phyloP scores from a whole-genome alignment of 2,329 filamentous ascomycete genomes.

The Clarireedia monteithiana region DNA sequence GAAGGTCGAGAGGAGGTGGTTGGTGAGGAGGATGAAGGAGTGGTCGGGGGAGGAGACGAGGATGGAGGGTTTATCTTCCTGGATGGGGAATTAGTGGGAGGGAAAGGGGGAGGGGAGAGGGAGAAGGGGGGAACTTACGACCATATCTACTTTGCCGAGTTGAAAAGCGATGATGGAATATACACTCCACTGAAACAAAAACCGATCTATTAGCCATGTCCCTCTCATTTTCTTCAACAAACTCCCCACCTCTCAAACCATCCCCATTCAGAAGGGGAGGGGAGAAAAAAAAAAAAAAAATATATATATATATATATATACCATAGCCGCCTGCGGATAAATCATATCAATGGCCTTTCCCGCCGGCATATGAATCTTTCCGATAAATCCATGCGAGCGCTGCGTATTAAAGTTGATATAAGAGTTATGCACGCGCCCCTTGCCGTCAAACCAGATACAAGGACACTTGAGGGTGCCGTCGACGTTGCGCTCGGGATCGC shows the following conservation, averaged over 20 bases:
- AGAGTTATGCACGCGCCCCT: neutral
- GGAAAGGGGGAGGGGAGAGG: neutral
- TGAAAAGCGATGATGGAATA: neutral
- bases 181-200: neutral
- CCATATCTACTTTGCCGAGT: neutral
- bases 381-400: neutral
- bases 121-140: neutral
- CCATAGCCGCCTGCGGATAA: neutral
- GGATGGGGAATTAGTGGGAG: neutral
- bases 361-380: neutral
- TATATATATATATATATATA: no score
- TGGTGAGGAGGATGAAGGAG: neutral
- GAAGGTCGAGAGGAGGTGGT: neutral
- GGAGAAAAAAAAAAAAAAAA: neutral
- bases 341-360: neutral
- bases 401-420: neutral
- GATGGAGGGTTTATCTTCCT: neutral
- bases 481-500: neutral
- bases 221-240: fast-evolving
- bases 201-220: neutral
- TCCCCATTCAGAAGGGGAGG: neutral
- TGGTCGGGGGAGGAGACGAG: neutral
- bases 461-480: neutral
- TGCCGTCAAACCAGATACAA: neutral
- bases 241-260: neutral